A percentile compares a stretch with the other conserved stretches of the same genome.
Conservation (phyloP, 352 stramenopile species). For the Pythium brassicae region DNA sequence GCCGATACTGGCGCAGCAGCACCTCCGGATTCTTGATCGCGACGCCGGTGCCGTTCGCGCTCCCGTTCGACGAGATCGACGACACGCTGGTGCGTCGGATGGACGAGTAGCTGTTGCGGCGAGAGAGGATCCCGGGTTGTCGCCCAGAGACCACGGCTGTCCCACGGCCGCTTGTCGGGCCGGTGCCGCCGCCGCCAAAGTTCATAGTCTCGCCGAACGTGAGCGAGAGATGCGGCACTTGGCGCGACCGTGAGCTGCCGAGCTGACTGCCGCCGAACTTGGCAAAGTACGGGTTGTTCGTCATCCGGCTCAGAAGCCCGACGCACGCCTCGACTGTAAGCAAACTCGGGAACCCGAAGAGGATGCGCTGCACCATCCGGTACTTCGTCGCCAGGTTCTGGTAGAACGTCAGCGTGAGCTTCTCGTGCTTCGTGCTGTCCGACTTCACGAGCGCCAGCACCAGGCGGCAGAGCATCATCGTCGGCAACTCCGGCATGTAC, state of each 20-base stretch:
- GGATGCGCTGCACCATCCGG: slow-evolving; percentile 70
- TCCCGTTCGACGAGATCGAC: slow-evolving; percentile 38
- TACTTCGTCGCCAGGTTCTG: slow-evolving; percentile 70
- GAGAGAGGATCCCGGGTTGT: slow-evolving; percentile 20
- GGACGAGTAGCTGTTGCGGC: slow-evolving; percentile 20
- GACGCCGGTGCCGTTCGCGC: slow-evolving; percentile 20
- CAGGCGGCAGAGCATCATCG: slow-evolving; percentile 79
- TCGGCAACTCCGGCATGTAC: slow-evolving; percentile 66
- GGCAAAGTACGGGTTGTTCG: slow-evolving; percentile 55
- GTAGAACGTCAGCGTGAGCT: slow-evolving; percentile 60
- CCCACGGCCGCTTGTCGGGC: slow-evolving; percentile 17
- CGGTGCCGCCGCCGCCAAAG: slow-evolving; percentile 17
- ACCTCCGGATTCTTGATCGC: slow-evolving; percentile 71
- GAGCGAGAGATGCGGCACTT: slow-evolving; percentile 44
- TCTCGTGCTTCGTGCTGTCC: slow-evolving; percentile 57
- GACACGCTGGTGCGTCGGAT: slow-evolving; percentile 22
- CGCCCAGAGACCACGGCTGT: slow-evolving; percentile 15
- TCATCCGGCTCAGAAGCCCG: slow-evolving; percentile 73
- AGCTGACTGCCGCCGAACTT: slow-evolving; percentile 43
- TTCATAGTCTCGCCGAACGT: slow-evolving; percentile 60
- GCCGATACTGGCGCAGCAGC: slow-evolving; percentile 62
- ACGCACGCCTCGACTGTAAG: slow-evolving; percentile 70
- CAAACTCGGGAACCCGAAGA: slow-evolving; percentile 71
- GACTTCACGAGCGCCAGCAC: slow-evolving; percentile 61
- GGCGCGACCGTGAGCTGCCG: slow-evolving; percentile 34